These are phyloP conservation scores for Shiraia sp. DNA, from an alignment of 2,329 filamentous ascomycete genomes.

Conservation along the genomic window DNA sequence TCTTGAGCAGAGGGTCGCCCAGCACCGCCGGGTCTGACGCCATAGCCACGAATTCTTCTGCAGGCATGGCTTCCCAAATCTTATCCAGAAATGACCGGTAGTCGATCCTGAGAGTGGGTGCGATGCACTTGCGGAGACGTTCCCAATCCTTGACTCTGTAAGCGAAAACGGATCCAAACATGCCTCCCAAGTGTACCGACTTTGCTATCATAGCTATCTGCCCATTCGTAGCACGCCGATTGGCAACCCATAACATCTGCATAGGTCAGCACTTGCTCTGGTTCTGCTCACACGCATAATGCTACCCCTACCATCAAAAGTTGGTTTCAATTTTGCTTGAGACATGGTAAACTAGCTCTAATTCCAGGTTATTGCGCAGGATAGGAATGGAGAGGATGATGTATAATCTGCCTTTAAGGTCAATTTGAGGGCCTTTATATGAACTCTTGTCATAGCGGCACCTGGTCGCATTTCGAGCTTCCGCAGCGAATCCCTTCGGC, in stretches of 20 bases:
- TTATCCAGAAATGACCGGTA: conserved; percentile 64
- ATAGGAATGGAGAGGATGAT: conserved; percentile 2
- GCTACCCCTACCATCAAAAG: conserved; percentile 37
- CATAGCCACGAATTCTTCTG: conserved; percentile 58
- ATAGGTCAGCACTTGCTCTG: conserved; percentile 15
- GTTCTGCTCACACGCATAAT: not conserved
- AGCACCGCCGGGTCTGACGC: conserved; percentile 57
- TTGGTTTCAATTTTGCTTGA: conserved; percentile 37
- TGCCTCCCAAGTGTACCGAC: conserved; percentile 18
- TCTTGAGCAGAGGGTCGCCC: conserved; percentile 59
- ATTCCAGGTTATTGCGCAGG: not conserved
- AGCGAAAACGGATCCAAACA: not conserved
- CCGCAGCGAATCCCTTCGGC: conserved; percentile 30
- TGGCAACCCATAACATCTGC: conserved; percentile 56
- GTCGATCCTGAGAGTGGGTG: conserved; percentile 68
- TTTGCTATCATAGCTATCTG: conserved; percentile 68
- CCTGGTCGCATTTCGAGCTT: conserved; percentile 11
- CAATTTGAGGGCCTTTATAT: conserved; percentile 26
- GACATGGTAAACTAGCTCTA: conserved; percentile 27
- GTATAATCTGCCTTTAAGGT: not conserved
- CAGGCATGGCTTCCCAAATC: conserved; percentile 61
- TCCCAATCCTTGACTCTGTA: conserved; percentile 56
- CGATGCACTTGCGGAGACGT: conserved; percentile 63
- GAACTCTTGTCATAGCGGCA: conserved; percentile 7
- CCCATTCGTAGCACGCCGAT: conserved; percentile 63